Base-by-base conservation (phyloP, 179 eudicot genomes). In the Amaranthus tricolor region DNA sequence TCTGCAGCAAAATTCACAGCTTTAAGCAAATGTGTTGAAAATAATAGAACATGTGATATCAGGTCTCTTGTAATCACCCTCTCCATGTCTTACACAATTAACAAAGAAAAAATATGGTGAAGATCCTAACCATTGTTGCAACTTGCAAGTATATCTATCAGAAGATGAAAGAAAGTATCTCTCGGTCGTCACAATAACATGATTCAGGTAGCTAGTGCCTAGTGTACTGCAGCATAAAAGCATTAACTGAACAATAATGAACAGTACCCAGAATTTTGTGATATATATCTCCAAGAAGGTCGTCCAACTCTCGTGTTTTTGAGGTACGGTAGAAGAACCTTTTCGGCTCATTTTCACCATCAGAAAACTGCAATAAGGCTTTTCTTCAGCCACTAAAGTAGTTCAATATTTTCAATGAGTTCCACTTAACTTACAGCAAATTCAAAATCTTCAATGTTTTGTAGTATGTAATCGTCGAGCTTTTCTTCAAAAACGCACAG, bases 11-110 rank as follows among this genome's bases (percentile, higher is more conserved):
- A 96, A 74, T 82, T 87, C 71, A 91, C 88, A 77, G 97, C 97
- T 86, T 86, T 82, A 57, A 87, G 88, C 79, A 96, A 79, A 81
- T 91, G 88, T 45, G 79, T 59, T 21, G 94, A 85, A 86, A 88
- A 93, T 70, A 83, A 83, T 78, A 88, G 93, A 74, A 96, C 73
- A 77, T 86, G 99, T 57, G 88, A 84, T 74, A 96, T 89, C 79
- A 96, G 81, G 88, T 96, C 99, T 83, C 99, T 85, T 69, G 83
- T 88, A 63, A 96, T 88, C 78, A 94, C 98, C 87, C 99, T 91
- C 85, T 96, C 99, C 99, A 96, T 96, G 84, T 96, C 98, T 95
- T 76, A 63, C 58, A 76, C 69, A 83, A 71, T 71, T 48, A 47
- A 71, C 55, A 68, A 62, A 44, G 66, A 71, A 74, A 43, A 49